Evolutionary conservation across 768 basidiomycete species (phyloP), one percentile per base, ranked within the genome.

Genomic region (Obba rivulosa): DNA sequence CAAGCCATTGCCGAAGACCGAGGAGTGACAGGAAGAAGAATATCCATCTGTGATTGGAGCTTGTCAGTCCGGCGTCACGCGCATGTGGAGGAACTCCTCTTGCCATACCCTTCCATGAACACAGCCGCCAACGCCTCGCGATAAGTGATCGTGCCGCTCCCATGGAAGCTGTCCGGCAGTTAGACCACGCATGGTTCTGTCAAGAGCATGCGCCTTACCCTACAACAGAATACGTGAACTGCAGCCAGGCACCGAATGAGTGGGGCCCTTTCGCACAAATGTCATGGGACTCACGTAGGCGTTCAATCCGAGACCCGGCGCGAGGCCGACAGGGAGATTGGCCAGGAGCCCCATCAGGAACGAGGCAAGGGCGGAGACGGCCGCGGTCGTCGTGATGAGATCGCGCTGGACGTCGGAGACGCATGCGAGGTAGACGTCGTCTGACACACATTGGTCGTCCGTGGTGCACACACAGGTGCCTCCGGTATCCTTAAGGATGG

Each of bases 211-310:
- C 28, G 28, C 13, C 28, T 31, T 31, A 31, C 34, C 91, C 91
- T 21, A 93, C 91, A 13, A 92, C 81, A 16, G 87, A 90, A 66
- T 90, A 93, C 3, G 91, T 75, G 66, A 93, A 92, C 85, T 91
- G 59, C 4, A 14, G 41, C 31, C 28, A 41, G 8, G 24, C 24
- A 14, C 16, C 24, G 31, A 36, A 9, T 10, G 39, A 11, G 48
- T 40, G 37, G 41, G 28, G 28, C 7, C 28, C 7, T 31, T 31
- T 31, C 13, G 28, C 28, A 31, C 28, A 13, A 13, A 31, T 31
- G 28, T 31, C 28, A 31, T n/a, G 45, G 23, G 23, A 63, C 83
- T 53, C 62, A 87, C 87, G 56, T 88, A 89, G 35, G 87, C 86
- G 54, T 88, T 88, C 21, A 91, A 67, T 46, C 90, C 90, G 51